Evolutionary conservation across 2,329 filamentous ascomycete genomes (phyloP), one percentile per base, ranked within the genome.

Genomic region (Cladosporium colombiae): DNA sequence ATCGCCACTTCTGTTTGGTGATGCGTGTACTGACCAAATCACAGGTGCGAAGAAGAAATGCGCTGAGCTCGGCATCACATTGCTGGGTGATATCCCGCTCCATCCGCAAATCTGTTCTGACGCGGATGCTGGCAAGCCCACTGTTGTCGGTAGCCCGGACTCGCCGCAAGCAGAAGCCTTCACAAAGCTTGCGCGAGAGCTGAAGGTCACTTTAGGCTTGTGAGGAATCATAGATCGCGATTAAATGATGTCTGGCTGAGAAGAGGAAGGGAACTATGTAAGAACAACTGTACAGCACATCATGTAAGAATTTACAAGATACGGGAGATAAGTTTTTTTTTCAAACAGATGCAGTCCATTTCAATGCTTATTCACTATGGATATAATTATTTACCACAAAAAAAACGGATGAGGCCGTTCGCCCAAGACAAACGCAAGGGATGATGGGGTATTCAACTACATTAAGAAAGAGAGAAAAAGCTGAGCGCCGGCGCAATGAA

Each of bases 11-110:
- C n/a, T n/a, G n/a, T n/a, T n/a, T n/a, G n/a, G n/a, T n/a, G n/a
- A n/a, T 49, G 5, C n/a, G n/a, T 49, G 5, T 25, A 72, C 76
- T 18, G 69, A 56, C 31, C 16, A 3, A 2, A 5, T 18, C 6
- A 8, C 87, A 66, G 86, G 87, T 18, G 91, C 94, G 0, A 79
- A 83, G 44, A 83, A 81, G 31, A 85, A 93, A 71, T 97, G 93
- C 73, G 77, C 82, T 37, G 88, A 92, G 66, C 83, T 93, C 52
- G 85, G 86, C 0, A 87, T 98, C 62, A 85, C 90, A n/a, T 87
- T 97, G 69, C 80, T 99, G 3, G 94, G 92, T 1, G 91, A 97
- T 76, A 89, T 99, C 49, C 94, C 94, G 6, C 83, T 99, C 58
- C 92, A 98, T 77, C 88, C 91, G 4, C 87, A 83, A 60, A 96